Conservation (phyloP, 1,284 basidiomycete species). For the Phellinidium pouzarii region DNA sequence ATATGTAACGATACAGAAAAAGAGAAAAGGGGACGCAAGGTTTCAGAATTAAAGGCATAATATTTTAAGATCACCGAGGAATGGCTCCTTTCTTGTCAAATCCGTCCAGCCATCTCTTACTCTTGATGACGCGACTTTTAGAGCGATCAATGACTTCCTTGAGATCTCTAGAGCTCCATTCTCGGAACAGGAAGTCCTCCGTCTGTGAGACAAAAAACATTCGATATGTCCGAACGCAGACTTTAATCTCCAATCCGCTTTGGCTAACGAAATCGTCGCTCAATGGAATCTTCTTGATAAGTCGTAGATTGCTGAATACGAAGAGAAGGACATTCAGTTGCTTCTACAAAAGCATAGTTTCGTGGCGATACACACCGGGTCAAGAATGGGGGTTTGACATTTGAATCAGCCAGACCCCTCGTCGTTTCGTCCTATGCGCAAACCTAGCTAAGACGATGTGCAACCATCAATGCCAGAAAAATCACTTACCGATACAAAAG, state of each 20-base stretch:
- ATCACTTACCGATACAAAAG: slow-evolving; percentile 69
- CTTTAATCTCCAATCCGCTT: slow-evolving; percentile 71
- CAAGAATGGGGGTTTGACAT: slow-evolving; percentile 67
- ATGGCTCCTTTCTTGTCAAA: slow-evolving; percentile 20
- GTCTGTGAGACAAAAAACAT: slow-evolving; percentile 76
- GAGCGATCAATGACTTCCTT: slow-evolving; percentile 23
- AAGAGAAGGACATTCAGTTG: slow-evolving; percentile 27
- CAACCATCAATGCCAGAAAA: neutral
- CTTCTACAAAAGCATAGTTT: slow-evolving; percentile 25
- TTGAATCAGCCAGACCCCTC: slow-evolving; percentile 41
- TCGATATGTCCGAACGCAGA: slow-evolving; percentile 80
- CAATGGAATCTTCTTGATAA: slow-evolving; percentile 22
- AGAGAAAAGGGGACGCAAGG: too few relatives aligned
- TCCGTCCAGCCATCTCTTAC: slow-evolving; percentile 29
- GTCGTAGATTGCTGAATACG: slow-evolving; percentile 23
- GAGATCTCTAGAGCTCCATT: slow-evolving; percentile 31
- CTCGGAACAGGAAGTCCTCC: slow-evolving; percentile 56
- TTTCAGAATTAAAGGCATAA: neutral
- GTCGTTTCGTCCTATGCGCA: slow-evolving; percentile 42
- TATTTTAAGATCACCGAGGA: slow-evolving; percentile 13
- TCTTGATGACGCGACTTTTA: slow-evolving; percentile 21
- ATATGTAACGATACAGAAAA: slow-evolving; percentile 6
- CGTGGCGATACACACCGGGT: slow-evolving; percentile 45
- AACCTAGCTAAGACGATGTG: neutral
- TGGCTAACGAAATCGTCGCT: slow-evolving; percentile 37